Evolutionary conservation across 1,139 yeast genomes (phyloP).

Genomic region (Yamadazyma friedrichii): DNA sequence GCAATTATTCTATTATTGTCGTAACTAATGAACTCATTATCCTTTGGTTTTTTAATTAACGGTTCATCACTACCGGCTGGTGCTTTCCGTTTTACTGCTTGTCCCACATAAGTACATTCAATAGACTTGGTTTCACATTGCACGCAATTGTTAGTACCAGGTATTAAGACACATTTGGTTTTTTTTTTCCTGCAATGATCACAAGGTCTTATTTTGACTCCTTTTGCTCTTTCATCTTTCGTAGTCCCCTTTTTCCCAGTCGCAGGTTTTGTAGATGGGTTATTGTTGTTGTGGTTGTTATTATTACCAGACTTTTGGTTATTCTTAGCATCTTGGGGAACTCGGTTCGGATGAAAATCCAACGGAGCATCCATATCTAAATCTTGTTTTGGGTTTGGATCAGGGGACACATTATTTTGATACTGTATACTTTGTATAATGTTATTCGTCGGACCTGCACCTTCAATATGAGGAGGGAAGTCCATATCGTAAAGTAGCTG

Average conservation of each 20-base stretch:
- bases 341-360: background rate
- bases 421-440: conserved; percentile 35
- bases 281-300: background rate
- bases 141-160: conserved; percentile 58
- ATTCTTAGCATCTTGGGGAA: background rate
- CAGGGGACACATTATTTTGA: conserved; percentile 28
- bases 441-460: conserved; percentile 18
- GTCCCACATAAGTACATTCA: conserved; percentile 55
- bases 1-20: conserved; percentile 24
- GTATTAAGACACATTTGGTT: conserved; percentile 61
- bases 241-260: background rate
- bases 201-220: conserved; percentile 50
- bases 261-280: background rate
- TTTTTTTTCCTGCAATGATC: conserved; percentile 69
- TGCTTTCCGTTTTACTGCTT: conserved; percentile 32
- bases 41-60: conserved; percentile 17
- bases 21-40: conserved; percentile 4
- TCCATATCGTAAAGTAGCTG: conserved; percentile 19
- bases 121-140: conserved; percentile 68
- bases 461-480: conserved; percentile 17
- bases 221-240: conserved; percentile 14
- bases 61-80: conserved; percentile 21
- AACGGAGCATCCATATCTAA: background rate
- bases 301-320: background rate
- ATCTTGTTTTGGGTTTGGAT: conserved; percentile 3